Percentiles rank a stretch among this genome's conserved stretches.
These are phyloP conservation scores for Xanthoceras sorbifolium DNA, from an alignment of 345 rosid species.

Conservation along the genomic window DNA sequence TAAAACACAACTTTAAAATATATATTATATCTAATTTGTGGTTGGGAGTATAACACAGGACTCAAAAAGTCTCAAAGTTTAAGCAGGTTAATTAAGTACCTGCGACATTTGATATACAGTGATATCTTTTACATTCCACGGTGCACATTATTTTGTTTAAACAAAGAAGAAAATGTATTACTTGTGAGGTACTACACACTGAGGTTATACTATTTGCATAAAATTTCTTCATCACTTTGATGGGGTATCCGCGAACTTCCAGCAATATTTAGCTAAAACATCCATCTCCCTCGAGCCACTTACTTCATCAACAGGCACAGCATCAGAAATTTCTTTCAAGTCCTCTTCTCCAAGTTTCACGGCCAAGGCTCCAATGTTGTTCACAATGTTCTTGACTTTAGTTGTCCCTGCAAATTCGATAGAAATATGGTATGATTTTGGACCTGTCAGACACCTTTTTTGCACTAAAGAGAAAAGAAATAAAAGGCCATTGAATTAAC, in stretches of 20 bases:
- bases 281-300: conserved; percentile 10
- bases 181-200: background rate
- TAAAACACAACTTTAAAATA: too few species aligned
- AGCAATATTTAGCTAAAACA: background rate
- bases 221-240: background rate
- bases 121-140: background rate
- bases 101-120: too few species aligned
- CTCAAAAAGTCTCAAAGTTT: too few species aligned
- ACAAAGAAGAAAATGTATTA: background rate
- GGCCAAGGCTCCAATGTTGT: conserved; percentile 26
- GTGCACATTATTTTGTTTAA: background rate
- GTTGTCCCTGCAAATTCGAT: conserved; percentile 23
- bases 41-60: too few species aligned
- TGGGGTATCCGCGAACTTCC: conserved; percentile 24
- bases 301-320: conserved; percentile 20
- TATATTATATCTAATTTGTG: too few species aligned
- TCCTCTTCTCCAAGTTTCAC: conserved; percentile 26
- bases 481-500: background rate
- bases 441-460: background rate
- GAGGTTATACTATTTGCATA: background rate
- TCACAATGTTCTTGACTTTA: conserved; percentile 26
- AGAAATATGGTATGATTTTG: background rate
- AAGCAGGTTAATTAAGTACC: too few species aligned
- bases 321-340: conserved; percentile 23
- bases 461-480: too few species aligned